Evolutionary conservation across 225 moss, liverwort and hornwort genomes (phyloP), one percentile per base, ranked within the genome.

Genomic region (Rhytidiadelphus loreus): DNA sequence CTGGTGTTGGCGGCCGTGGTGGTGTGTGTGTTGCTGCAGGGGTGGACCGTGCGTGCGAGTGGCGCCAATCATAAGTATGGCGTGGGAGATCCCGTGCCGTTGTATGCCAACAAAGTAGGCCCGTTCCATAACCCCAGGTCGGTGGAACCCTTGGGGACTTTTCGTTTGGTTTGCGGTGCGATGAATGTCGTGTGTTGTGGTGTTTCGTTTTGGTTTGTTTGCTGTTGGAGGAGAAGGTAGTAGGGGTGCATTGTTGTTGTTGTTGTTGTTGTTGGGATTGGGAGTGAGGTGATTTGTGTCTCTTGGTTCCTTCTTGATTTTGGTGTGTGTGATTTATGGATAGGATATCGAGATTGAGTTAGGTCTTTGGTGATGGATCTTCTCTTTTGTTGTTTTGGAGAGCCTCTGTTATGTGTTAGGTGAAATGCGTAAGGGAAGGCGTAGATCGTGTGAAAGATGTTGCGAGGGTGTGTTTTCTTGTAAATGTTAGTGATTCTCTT

Each of bases 51-150:
- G 28, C 41, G 84, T 71, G 97, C 92, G 19, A 94, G 93, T 82
- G 92, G 92, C 33, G 66, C 95, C 55, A 96, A 96, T 90, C 98
- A 96, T 73, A 97, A 93, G 93, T 98, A 96, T 71, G 95, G 90
- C 77, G 78, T 62, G 73, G 95, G 94, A 55, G 98, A 98, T 86
- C 61, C 85, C 50, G 98, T 98, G 90, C 98, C 98, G 65, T 86
- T 98, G 83, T 98, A 96, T 83, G 97, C 97, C 41, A 98, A 98
- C 92, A 98, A 98, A 96, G 95, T 98, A 22, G 98, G 98, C 58
- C 98, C 98, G 19, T 98, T 95, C 90, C 95, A 98, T 62, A 98
- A 98, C 92, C 98, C 98, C 68, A 98, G 97, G 97, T 97, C 55
- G 58, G 58, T 30, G 76, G 55, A 85, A 23, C 80, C 28, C 63